These are phyloP conservation scores for Cutaneotrichosporon cutaneum DNA, from an alignment of 1,284 basidiomycete genomes.

Conservation along the genomic window DNA sequence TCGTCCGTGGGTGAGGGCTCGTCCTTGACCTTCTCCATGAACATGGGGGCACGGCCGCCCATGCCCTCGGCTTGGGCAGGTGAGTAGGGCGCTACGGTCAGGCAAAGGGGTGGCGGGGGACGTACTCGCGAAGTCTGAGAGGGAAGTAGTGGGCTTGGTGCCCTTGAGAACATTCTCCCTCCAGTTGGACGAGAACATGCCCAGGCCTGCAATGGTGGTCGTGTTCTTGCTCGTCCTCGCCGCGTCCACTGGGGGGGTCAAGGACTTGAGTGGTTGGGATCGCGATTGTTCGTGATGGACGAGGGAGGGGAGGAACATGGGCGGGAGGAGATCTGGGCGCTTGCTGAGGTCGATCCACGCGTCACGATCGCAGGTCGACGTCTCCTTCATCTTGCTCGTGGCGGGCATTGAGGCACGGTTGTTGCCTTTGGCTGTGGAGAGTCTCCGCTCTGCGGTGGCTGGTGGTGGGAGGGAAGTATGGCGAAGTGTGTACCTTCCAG, in stretches of 20 bases:
- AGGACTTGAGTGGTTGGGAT: not conserved
- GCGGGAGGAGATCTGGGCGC: not conserved
- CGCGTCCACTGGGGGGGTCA: not conserved
- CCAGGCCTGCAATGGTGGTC: not conserved
- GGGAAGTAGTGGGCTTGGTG: not conserved
- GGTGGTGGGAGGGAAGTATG: too few species aligned
- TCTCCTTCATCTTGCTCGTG: not conserved
- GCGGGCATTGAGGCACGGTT: too few species aligned
- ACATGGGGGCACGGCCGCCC: not conserved
- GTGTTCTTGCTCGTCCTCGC: not conserved
- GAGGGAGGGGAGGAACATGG: not conserved
- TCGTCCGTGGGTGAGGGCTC: not conserved
- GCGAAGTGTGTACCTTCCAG: too few species aligned
- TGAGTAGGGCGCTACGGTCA: not conserved
- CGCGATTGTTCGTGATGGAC: not conserved
- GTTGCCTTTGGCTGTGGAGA: too few species aligned
- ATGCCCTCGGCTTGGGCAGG: not conserved
- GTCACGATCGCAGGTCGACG: not conserved
- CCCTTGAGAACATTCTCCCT: not conserved
- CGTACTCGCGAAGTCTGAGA: not conserved
- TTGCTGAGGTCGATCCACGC: not conserved
- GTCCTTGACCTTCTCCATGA: not conserved
- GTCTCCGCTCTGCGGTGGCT: too few species aligned
- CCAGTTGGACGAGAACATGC: not conserved
- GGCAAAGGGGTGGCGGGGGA: not conserved